These are phyloP conservation scores for Camellia sinensis DNA, from an alignment of 148 eudicot species.

Conservation along the genomic window DNA sequence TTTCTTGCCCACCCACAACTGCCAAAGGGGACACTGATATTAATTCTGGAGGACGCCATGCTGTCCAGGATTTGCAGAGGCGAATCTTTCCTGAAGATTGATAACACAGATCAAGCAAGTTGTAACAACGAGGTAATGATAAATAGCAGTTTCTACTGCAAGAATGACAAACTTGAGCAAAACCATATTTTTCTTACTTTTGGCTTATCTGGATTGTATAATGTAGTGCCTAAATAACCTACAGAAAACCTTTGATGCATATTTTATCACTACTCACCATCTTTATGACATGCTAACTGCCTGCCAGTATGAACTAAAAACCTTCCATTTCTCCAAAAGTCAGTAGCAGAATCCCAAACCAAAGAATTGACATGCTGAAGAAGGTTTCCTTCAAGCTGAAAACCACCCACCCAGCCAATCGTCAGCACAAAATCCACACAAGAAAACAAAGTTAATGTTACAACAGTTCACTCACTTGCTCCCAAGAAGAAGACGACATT, in stretches of 20 bases:
- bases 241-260: not conserved
- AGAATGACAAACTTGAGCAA: not conserved
- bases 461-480: slow-evolving; percentile 48
- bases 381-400: slow-evolving; percentile 65
- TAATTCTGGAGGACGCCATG: slow-evolving; percentile 55
- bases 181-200: not conserved
- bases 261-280: slow-evolving; percentile 53
- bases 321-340: slow-evolving; percentile 70
- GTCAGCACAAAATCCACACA: slow-evolving; percentile 10
- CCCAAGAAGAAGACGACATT: slow-evolving; percentile 68
- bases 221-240: not conserved
- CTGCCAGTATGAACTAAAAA: slow-evolving; percentile 61
- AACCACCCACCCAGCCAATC: slow-evolving; percentile 15
- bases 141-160: slow-evolving; percentile 1
- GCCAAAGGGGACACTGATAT: slow-evolving; percentile 76
- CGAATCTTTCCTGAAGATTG: slow-evolving; percentile 39
- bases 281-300: slow-evolving; percentile 47
- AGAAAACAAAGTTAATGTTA: not conserved
- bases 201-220: not conserved
- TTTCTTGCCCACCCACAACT: slow-evolving; percentile 65
- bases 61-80: slow-evolving; percentile 38
- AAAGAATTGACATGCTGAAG: slow-evolving; percentile 42
- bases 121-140: not conserved
- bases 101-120: slow-evolving; percentile 1
- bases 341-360: slow-evolving; percentile 44